phyloP scores from a whole-genome alignment of 1,284 basidiomycete genomes.

The Porodaedalea pini region DNA sequence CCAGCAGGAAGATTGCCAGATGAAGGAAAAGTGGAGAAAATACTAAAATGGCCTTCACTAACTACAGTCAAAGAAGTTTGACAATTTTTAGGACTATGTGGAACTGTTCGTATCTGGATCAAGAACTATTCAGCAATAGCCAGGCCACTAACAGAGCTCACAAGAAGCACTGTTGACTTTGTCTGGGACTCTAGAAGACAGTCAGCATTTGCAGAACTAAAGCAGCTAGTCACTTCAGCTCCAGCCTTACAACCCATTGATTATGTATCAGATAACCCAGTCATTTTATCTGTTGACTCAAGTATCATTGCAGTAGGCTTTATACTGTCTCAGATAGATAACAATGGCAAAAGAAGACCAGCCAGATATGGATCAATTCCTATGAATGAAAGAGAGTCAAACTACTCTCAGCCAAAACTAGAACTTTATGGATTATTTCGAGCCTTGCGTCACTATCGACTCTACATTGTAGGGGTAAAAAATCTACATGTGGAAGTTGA shows the following conservation, averaged over 20 bases:
- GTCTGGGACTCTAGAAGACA: not conserved
- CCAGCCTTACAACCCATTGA: conserved; percentile 32
- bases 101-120: conserved; percentile 31
- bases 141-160: conserved; percentile 21
- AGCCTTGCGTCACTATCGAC: not conserved
- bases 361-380: not conserved
- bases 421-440: conserved; percentile 1
- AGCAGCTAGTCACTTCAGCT: conserved; percentile 24
- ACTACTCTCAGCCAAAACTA: not conserved
- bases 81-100: conserved; percentile 30
- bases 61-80: conserved; percentile 28
- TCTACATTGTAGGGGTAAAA: conserved; percentile 1
- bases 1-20: too few relatives aligned
- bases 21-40: too few relatives aligned
- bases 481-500: conserved; percentile 23
- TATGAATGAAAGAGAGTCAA: not conserved
- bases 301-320: conserved; percentile 33
- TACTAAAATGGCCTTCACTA: not conserved
- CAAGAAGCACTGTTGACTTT: not conserved
- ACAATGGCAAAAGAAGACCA: not conserved
- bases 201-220: conserved; percentile 23
- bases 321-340: conserved; percentile 24
- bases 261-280: conserved; percentile 27
- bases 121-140: too few relatives aligned
- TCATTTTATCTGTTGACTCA: conserved; percentile 37